Percentiles rank a stretch among this genome's conserved stretches.
Evolutionary conservation across 2,329 filamentous ascomycete species (phyloP).

Genomic region (Arthrocladium fulminans): DNA sequence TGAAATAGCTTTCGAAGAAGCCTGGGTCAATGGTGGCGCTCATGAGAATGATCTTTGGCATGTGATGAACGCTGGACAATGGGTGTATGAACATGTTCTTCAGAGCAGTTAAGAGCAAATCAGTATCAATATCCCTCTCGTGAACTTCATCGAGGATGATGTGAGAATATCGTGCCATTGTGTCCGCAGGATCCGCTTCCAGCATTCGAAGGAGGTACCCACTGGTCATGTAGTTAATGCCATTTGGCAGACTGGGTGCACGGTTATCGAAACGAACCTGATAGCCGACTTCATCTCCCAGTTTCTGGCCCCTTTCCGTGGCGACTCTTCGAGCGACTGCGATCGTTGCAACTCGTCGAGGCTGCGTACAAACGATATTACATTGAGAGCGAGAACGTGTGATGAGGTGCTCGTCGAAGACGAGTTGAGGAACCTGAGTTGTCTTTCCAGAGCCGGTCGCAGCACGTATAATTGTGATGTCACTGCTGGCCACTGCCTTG

Average conservation of each 20-base stretch:
- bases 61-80: slow-evolving; percentile 36
- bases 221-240: slow-evolving; percentile 61
- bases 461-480: slow-evolving; percentile 85
- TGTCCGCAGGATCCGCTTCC: slow-evolving; percentile 84
- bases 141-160: slow-evolving; percentile 87
- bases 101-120: slow-evolving; percentile 86
- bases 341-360: slow-evolving; percentile 88
- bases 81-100: slow-evolving; percentile 66
- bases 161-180: slow-evolving; percentile 61
- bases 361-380: slow-evolving; percentile 92
- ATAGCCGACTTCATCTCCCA: slow-evolving; percentile 81
- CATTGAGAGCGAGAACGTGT: slow-evolving; percentile 59
- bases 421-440: slow-evolving; percentile 90
- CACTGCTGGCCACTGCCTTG: slow-evolving; percentile 63
- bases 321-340: slow-evolving; percentile 87
- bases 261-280: slow-evolving; percentile 84
- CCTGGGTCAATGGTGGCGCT: slow-evolving; percentile 92
- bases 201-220: slow-evolving; percentile 95
- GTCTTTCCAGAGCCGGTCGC: slow-evolving; percentile 97
- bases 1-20: slow-evolving; percentile 76
- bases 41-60: slow-evolving; percentile 92
- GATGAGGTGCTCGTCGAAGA: slow-evolving; percentile 78
- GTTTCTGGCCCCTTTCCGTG: slow-evolving; percentile 81
- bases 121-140: slow-evolving; percentile 89
- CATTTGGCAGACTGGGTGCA: slow-evolving; percentile 66